Conservation (phyloP, 1,284 basidiomycete species). For the Uromyces viciae-fabae region DNA sequence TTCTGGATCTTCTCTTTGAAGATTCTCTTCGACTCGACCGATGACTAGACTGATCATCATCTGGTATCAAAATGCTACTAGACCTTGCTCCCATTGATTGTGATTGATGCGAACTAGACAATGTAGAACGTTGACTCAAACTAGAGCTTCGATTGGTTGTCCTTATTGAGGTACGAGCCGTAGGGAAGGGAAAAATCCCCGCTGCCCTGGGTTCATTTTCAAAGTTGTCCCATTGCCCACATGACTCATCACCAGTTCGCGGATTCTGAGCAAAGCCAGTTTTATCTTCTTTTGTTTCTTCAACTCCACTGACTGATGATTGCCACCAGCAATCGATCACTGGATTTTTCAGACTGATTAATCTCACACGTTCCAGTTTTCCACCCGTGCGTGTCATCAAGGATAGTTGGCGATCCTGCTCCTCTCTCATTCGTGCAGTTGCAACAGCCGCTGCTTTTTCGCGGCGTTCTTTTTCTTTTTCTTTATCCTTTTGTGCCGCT, state of each 20-base stretch:
- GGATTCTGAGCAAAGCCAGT: neutral
- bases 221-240: neutral
- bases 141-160: constrained; percentile 26
- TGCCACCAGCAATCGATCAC: constrained; percentile 45
- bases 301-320: neutral
- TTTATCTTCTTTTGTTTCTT: neutral
- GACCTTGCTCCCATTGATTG: constrained; percentile 30
- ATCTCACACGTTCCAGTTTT: constrained; percentile 32
- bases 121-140: constrained; percentile 33
- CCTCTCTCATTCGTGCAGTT: constrained; percentile 38
- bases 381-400: constrained; percentile 23
- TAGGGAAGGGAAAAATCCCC: constrained; percentile 25
- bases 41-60: constrained; percentile 30
- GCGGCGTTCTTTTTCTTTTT: constrained; percentile 31
- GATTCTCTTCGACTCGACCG: constrained; percentile 23
- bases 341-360: constrained; percentile 44
- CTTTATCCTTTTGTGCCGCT: constrained; percentile 38
- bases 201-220: constrained; percentile 1
- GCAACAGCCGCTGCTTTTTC: constrained; percentile 42
- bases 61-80: constrained; percentile 20
- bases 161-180: constrained; percentile 36
- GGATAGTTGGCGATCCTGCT: constrained; percentile 29
- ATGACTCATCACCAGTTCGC: neutral
- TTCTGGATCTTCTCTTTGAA: constrained; percentile 36
- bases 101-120: constrained; percentile 21